Conservation (phyloP, 1,284 basidiomycete species). For the Boletus sp. region DNA sequence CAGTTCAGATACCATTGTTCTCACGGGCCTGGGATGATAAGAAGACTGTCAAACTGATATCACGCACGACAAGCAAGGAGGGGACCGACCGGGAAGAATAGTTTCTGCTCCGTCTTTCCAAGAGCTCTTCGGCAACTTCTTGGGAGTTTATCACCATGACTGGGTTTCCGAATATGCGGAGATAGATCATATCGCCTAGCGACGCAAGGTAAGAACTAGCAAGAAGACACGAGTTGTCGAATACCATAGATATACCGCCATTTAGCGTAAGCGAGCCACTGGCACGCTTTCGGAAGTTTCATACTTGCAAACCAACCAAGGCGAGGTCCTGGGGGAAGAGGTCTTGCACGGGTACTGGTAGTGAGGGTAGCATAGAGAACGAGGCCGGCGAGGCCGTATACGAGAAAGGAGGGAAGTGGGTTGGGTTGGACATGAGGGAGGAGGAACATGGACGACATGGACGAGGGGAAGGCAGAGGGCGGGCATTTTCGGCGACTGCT, state of each 20-base stretch:
- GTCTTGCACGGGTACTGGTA: constrained; percentile 1
- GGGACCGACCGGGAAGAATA: constrained; percentile 42
- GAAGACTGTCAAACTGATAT: background rate
- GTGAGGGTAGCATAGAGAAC: constrained; percentile 7
- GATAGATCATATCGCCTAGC: constrained; percentile 46
- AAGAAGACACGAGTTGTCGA: background rate
- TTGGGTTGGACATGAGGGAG: background rate
- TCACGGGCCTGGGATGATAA: constrained; percentile 21
- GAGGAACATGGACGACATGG: constrained; percentile 1
- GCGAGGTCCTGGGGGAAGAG: constrained; percentile 43
- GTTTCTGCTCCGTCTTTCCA: constrained; percentile 42
- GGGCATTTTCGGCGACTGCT: background rate
- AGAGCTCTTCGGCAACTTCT: constrained; percentile 39
- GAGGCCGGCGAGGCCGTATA: constrained; percentile 9
- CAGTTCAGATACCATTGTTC: constrained; percentile 47
- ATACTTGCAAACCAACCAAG: constrained; percentile 36
- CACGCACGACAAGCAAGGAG: background rate
- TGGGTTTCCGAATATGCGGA: constrained; percentile 44
- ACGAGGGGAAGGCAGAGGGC: too few relatives aligned
- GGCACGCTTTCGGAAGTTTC: constrained; percentile 37
- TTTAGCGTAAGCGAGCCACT: constrained; percentile 46
- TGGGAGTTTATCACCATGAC: constrained; percentile 46
- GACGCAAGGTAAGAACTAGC: constrained; percentile 2
- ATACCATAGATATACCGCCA: constrained; percentile 46
- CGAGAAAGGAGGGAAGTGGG: constrained; percentile 2